phyloP scores from a whole-genome alignment of 108 stramenopile genomes.

The Mayamaea pseudoterrestris region DNA sequence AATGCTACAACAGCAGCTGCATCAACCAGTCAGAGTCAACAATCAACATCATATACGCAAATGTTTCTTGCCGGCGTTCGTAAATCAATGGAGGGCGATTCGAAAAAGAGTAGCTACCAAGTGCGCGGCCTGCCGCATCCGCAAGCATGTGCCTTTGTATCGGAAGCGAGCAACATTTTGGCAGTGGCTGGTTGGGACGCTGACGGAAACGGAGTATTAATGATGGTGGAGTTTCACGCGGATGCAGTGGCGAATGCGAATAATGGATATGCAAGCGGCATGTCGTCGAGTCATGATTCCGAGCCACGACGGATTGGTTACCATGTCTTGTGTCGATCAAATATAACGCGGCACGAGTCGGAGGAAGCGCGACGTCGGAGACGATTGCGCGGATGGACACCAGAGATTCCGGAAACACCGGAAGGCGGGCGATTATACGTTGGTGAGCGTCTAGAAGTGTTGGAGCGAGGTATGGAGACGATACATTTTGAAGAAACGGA shows the following conservation, averaged over 20 bases:
- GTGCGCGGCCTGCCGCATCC: slow-evolving; percentile 73
- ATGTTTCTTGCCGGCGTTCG: slow-evolving; percentile 13
- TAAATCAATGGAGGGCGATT: slow-evolving; percentile 36
- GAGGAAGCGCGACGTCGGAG: slow-evolving; percentile 36
- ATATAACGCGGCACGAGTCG: slow-evolving; percentile 28
- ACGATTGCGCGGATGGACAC: slow-evolving; percentile 28
- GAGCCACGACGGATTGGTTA: slow-evolving; percentile 38
- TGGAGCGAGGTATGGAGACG: slow-evolving; percentile 35
- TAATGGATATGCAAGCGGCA: too few relatives aligned
- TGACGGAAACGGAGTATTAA: slow-evolving; percentile 74
- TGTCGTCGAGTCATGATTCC: too few relatives aligned
- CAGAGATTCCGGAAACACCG: slow-evolving; percentile 13
- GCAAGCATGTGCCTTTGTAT: slow-evolving; percentile 62
- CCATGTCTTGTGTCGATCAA: slow-evolving; percentile 31
- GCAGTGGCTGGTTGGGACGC: slow-evolving; percentile 75
- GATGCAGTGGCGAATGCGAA: too few relatives aligned
- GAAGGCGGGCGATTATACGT: slow-evolving; percentile 34
- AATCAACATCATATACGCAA: slow-evolving; percentile 7
- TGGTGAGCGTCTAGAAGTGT: slow-evolving; percentile 21
- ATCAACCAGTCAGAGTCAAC: too few relatives aligned
- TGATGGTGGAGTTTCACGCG: slow-evolving; percentile 56
- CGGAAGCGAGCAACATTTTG: slow-evolving; percentile 54
- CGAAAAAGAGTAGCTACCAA: slow-evolving; percentile 51
- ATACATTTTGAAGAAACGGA: slow-evolving; percentile 44
- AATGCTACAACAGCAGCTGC: too few relatives aligned